These are phyloP conservation scores for Pythium dissimile DNA, from an alignment of 352 stramenopile genomes.

Conservation along the genomic window DNA sequence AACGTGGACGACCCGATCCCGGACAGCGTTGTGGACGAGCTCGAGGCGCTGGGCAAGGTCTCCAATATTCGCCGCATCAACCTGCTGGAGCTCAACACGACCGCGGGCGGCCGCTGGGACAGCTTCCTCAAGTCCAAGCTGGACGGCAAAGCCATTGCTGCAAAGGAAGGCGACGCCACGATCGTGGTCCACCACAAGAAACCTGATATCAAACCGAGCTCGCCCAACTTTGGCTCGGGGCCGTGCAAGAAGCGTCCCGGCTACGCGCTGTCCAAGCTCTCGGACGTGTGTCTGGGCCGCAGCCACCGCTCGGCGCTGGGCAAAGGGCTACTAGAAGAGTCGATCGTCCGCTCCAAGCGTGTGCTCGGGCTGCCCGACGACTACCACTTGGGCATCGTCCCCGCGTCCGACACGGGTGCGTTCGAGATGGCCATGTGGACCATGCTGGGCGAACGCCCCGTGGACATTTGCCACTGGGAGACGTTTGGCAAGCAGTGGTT, in stretches of 20 bases:
- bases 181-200: constrained; percentile 63
- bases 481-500: constrained; percentile 98
- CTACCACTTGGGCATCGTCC: constrained; percentile 96
- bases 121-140: constrained; percentile 53
- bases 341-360: constrained; percentile 94
- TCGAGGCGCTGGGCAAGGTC: constrained; percentile 68
- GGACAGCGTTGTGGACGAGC: constrained; percentile 78
- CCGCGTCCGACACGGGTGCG: constrained; percentile 97
- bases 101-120: constrained; percentile 48
- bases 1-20: constrained; percentile 89
- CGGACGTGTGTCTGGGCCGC: constrained; percentile 87
- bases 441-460: constrained; percentile 92
- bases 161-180: constrained; percentile 18
- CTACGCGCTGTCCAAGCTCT: constrained; percentile 90
- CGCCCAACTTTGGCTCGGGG: constrained; percentile 96
- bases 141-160: constrained; percentile 12
- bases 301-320: constrained; percentile 97
- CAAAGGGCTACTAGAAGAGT: constrained; percentile 94
- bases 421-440: constrained; percentile 99
- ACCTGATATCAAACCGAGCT: constrained; percentile 67
- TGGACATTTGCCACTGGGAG: constrained; percentile 96
- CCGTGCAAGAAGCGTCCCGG: constrained; percentile 99
- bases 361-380: constrained; percentile 93
- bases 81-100: constrained; percentile 67
- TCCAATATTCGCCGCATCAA: constrained; percentile 86